These are phyloP conservation scores for Monosporascus cannonballus DNA, from an alignment of 2,329 filamentous ascomycete genomes.

Conservation along the genomic window DNA sequence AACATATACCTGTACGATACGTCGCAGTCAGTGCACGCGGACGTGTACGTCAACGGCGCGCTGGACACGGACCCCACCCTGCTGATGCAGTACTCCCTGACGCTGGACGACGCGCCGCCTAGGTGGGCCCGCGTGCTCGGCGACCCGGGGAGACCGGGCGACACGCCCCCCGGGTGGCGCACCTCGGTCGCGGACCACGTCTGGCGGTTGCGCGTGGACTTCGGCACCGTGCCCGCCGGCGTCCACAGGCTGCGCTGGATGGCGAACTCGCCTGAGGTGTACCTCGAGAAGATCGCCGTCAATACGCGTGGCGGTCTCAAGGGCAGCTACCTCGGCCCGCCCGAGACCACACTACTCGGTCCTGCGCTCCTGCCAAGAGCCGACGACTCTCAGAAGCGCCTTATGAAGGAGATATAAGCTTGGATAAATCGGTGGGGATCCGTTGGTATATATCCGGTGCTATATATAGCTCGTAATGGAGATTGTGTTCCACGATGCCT, in stretches of 20 bases:
- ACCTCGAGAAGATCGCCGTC: constrained; percentile 31
- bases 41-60: constrained; percentile 31
- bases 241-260: constrained; percentile 25
- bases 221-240: constrained; percentile 18
- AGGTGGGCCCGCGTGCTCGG: constrained; percentile 27
- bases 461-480: too few relatives aligned
- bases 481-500: too few relatives aligned
- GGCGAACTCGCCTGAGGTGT: constrained; percentile 27
- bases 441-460: too few relatives aligned
- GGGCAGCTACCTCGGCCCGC: constrained; percentile 30
- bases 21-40: constrained; percentile 16
- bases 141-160: constrained; percentile 34
- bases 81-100: constrained; percentile 43
- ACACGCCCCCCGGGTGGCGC: constrained; percentile 42
- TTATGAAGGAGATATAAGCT: too few relatives aligned
- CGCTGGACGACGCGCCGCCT: constrained; percentile 36
- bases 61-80: constrained; percentile 45
- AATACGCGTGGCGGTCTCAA: constrained; percentile 25
- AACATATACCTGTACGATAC: constrained; percentile 25
- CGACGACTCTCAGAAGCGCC: too few relatives aligned
- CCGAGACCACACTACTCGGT: constrained; percentile 16
- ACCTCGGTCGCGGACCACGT: constrained; percentile 42
- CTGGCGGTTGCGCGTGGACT: constrained; percentile 37
- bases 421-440: too few relatives aligned
- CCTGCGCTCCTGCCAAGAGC: background rate